Percentiles rank a stretch among this genome's conserved stretches.
These are phyloP conservation scores for Dicorynia guianensis DNA, from an alignment of 306 rosid genomes.

Conservation along the genomic window DNA sequence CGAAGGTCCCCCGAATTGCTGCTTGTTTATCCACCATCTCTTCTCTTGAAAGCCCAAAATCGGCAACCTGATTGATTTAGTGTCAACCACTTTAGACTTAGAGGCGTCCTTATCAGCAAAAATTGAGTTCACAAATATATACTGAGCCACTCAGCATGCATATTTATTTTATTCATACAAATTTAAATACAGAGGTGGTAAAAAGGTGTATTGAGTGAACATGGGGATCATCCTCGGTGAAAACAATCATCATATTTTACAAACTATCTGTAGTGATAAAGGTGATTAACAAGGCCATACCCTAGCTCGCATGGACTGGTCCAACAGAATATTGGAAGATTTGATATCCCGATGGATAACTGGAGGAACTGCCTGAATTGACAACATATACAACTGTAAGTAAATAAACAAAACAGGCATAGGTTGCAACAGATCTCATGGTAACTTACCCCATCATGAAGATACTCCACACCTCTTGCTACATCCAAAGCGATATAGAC, in stretches of 20 bases:
- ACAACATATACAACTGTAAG: conserved; percentile 16
- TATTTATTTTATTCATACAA: background rate
- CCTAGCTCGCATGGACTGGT: conserved; percentile 93
- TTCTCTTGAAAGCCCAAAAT: conserved; percentile 97
- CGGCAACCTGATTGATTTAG: conserved; percentile 79
- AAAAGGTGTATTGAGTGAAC: background rate
- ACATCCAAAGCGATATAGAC: conserved; percentile 87
- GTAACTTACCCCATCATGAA: conserved; percentile 92
- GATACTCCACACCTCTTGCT: conserved; percentile 98
- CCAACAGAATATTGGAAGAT: conserved; percentile 87
- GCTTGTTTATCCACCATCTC: conserved; percentile 90
- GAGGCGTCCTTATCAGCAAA: conserved; percentile 3
- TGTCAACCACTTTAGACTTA: conserved; percentile 8
- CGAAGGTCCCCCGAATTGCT: conserved; percentile 87
- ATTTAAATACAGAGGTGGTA: background rate
- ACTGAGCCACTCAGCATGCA: background rate
- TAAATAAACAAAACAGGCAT: conserved; percentile 25
- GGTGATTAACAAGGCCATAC: conserved; percentile 51
- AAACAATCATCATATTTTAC: background rate
- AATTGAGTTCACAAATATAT: background rate
- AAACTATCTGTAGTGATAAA: background rate
- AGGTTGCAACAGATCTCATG: conserved; percentile 23
- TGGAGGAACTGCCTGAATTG: conserved; percentile 91
- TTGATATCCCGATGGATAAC: conserved; percentile 95
- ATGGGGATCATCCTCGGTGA: background rate